Base-by-base conservation (phyloP, 2,329 filamentous ascomycete species). In the Botrytis byssoidea region DNA sequence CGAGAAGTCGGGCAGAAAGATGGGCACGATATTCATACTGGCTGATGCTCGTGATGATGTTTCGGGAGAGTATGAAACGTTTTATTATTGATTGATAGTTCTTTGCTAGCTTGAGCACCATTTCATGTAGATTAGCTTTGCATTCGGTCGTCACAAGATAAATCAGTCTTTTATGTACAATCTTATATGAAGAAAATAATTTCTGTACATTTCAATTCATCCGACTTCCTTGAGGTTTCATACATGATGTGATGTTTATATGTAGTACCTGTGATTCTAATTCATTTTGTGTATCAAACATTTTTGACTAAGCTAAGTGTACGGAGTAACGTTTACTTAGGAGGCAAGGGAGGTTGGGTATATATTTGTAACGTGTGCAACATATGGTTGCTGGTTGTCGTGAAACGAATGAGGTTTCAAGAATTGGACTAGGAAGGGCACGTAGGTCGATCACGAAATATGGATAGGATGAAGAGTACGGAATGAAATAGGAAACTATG, bases 61-160 rank as follows among this genome's bases (percentile, higher is more conserved):
- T 37, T 57, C 35, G 66, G 48, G n/a, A 42, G 48, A 18, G 10
- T 42, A 57, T 42, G 40, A 57, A 32, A 68, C 40, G 35, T 57
- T 20, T 57, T 57, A 48, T 68, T 68, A 68, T 68, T 55, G 46
- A 68, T 68, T 68, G 25, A 68, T 68, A 29, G 35, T 42, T 42
- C 25, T 32, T 68, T 68, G 48, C 65, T 57, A 68, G 66, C 48
- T 68, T 68, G 25, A n/a, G 48, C 44, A 29, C 46, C 12, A 55
- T 67, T 29, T 37, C n/a, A 67, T 67, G n/a, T 42, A 68, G 48
- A 68, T 68, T 67, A 68, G 48, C 35, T 55, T 67, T 25, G 51
- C 51, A 29, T 29, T 18, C 7, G n/a, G 42, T 46, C n/a, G 9
- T 6, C 61, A 29, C 8, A 67, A 37, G 14, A 25, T 37, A 51